These are phyloP conservation scores for Geotrichum siamense DNA, from an alignment of 1,139 yeast genomes.

Conservation along the genomic window DNA sequence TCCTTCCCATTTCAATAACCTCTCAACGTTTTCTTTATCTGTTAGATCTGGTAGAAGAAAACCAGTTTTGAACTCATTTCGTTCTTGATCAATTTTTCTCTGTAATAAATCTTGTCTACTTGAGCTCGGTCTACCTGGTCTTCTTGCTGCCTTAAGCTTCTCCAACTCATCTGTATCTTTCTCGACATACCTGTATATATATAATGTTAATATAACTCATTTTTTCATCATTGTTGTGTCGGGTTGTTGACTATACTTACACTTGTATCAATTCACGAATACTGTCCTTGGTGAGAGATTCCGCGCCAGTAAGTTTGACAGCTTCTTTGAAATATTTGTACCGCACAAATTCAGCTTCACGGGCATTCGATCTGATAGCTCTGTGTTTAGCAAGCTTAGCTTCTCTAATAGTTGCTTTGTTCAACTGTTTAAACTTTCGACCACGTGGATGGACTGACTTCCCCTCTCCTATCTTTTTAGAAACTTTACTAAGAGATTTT, in stretches of 20 bases:
- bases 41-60: constrained; percentile 64
- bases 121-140: constrained; percentile 83
- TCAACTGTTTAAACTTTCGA: constrained; percentile 74
- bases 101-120: constrained; percentile 62
- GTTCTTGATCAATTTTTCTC: constrained; percentile 53
- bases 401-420: constrained; percentile 80
- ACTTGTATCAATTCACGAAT: constrained; percentile 54
- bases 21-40: constrained; percentile 51
- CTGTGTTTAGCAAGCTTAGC: constrained; percentile 57
- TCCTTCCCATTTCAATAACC: constrained; percentile 70
- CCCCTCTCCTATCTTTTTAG: constrained; percentile 52
- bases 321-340: constrained; percentile 60
- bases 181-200: constrained; percentile 39
- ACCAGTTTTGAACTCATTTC: constrained; percentile 59
- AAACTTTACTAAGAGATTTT: constrained; percentile 65
- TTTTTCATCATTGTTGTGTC: not conserved
- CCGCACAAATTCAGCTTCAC: constrained; percentile 40
- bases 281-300: constrained; percentile 48
- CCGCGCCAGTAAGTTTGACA: constrained; percentile 41
- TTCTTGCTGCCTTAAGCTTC: constrained; percentile 50
- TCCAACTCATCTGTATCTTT: constrained; percentile 70
- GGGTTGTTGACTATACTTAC: constrained; percentile 19
- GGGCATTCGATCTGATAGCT: constrained; percentile 53
- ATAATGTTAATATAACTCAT: no score
- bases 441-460: constrained; percentile 72